These are phyloP conservation scores for Hypoxylon fuscum DNA, from an alignment of 495 filamentous ascomycete species.

Conservation along the genomic window DNA sequence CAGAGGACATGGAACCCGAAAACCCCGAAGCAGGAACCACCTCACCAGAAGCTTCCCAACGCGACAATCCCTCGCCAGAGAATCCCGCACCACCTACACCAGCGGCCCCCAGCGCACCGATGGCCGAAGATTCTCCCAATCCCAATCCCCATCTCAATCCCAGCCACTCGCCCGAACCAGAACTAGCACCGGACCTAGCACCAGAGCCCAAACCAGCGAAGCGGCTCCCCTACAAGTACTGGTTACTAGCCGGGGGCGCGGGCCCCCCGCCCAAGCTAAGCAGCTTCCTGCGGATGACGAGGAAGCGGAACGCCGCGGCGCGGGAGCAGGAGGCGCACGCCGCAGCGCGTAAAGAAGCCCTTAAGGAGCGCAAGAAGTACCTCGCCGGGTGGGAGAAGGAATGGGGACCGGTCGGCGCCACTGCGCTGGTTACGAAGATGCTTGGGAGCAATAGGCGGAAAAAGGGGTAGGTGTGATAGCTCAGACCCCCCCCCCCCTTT, in stretches of 20 bases:
- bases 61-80: too few relatives aligned
- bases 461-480: too few relatives aligned
- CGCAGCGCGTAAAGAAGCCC: slow-evolving; percentile 9
- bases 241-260: slow-evolving; percentile 27
- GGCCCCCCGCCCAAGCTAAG: slow-evolving; percentile 20
- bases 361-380: slow-evolving; percentile 7
- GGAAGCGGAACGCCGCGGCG: slow-evolving; percentile 26
- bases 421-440: neutral
- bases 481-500: too few relatives aligned
- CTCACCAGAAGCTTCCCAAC: neutral
- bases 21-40: too few relatives aligned
- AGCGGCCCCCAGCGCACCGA: too few relatives aligned
- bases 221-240: slow-evolving; percentile 5
- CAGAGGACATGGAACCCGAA: too few relatives aligned
- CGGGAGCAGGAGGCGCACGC: neutral
- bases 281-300: slow-evolving; percentile 25
- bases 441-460: slow-evolving; percentile 6
- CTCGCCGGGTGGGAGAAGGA: slow-evolving; percentile 13
- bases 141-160: neutral
- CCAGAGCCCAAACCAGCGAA: neutral
- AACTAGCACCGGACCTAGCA: neutral
- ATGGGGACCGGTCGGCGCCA: slow-evolving; percentile 19
- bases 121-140: too few relatives aligned
- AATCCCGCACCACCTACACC: too few relatives aligned
- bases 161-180: neutral